Evolutionary conservation across 1,284 basidiomycete species (phyloP).

Genomic region (Flammula alnicola): DNA sequence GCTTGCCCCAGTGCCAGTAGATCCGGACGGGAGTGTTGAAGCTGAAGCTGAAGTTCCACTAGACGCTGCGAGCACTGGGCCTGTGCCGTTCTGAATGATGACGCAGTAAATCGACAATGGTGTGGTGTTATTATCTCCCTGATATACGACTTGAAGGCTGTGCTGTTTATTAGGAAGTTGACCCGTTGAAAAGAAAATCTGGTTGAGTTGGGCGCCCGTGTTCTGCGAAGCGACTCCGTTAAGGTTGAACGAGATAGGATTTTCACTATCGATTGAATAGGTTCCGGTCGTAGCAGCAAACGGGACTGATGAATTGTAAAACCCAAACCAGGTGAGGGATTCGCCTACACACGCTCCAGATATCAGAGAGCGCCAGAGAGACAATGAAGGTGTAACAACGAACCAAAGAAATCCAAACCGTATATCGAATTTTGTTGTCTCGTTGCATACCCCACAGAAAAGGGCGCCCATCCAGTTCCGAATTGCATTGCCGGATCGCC

Average conservation of each 20-base stretch:
- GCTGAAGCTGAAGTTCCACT: neutral
- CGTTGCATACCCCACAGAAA: slow-evolving; percentile 23
- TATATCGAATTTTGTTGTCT: slow-evolving; percentile 17
- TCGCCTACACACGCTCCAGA: neutral
- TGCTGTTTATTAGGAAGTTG: neutral
- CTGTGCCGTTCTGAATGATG: neutral
- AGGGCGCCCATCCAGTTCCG: slow-evolving; percentile 22
- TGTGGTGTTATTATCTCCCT: neutral
- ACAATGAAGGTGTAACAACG: neutral
- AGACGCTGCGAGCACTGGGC: neutral
- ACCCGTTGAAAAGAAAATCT: neutral
- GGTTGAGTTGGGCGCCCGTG: neutral
- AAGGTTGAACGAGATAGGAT: neutral
- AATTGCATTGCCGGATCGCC: slow-evolving; percentile 24
- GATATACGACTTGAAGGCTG: neutral
- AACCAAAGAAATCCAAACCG: slow-evolving; percentile 28
- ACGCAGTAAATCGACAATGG: neutral
- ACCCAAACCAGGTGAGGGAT: neutral
- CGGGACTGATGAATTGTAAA: neutral
- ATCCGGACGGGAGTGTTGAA: too few species aligned
- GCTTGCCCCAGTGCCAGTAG: too few species aligned
- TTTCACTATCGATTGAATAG: neutral
- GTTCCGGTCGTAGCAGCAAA: neutral
- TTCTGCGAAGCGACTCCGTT: neutral
- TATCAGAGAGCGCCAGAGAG: neutral